These are phyloP conservation scores for Chalciporus sp. DNA, from an alignment of 1,284 basidiomycete species.

Conservation along the genomic window DNA sequence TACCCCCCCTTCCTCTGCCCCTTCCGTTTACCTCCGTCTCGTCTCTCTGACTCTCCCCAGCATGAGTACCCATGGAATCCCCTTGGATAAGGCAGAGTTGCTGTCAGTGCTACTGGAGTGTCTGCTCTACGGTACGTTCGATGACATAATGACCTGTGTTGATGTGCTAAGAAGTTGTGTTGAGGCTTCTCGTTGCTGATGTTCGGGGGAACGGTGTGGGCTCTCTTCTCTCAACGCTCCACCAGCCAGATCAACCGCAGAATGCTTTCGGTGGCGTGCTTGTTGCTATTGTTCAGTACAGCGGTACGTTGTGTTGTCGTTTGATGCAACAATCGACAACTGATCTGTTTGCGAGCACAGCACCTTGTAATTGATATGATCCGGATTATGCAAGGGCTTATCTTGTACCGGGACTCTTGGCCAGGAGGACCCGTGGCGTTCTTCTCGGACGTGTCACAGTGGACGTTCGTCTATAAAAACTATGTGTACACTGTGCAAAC, in stretches of 20 bases:
- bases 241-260: not conserved
- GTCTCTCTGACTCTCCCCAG: not conserved
- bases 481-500: slow-evolving; percentile 37
- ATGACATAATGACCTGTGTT: not conserved
- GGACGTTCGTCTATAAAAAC: slow-evolving; percentile 33
- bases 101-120: slow-evolving; percentile 22
- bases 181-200: slow-evolving; percentile 10
- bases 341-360: slow-evolving; percentile 7
- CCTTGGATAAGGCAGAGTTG: slow-evolving; percentile 25
- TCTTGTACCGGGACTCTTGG: slow-evolving; percentile 1
- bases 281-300: slow-evolving; percentile 6
- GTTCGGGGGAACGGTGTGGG: slow-evolving; percentile 10
- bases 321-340: not conserved
- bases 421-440: slow-evolving; percentile 13
- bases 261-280: slow-evolving; percentile 4
- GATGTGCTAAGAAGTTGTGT: not conserved
- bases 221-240: not conserved
- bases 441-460: slow-evolving; percentile 29
- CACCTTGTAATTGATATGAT: slow-evolving; percentile 26
- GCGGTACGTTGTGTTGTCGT: not conserved
- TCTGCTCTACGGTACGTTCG: slow-evolving; percentile 23
- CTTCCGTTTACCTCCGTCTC: not conserved
- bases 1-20: not conserved
- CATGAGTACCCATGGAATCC: slow-evolving; percentile 11
- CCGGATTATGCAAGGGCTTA: slow-evolving; percentile 4